Conservation (phyloP, 2,329 filamentous ascomycete genomes). For the Ceratocystiopsis minuta region DNA sequence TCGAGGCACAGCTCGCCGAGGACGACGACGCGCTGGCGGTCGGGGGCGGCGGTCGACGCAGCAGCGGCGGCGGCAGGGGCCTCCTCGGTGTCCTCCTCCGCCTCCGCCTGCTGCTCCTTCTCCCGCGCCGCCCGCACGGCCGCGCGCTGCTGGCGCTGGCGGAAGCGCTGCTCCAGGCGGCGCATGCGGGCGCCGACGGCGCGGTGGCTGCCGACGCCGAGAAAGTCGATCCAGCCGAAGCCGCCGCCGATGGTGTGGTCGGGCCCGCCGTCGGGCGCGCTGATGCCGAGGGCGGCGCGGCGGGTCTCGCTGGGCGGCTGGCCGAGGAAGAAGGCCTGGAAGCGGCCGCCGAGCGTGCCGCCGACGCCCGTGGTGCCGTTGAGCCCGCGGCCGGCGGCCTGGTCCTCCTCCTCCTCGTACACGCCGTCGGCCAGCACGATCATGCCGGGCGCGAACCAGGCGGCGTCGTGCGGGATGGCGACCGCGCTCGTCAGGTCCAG, state of each 20-base stretch:
- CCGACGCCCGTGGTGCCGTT: constrained; percentile 69
- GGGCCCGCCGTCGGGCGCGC: constrained; percentile 32
- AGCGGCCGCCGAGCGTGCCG: constrained; percentile 79
- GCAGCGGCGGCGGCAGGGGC: neutral
- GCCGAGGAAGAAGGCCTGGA: constrained; percentile 77
- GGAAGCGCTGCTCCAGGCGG: constrained; percentile 51
- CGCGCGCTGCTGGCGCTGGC: constrained; percentile 23
- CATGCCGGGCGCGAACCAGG: constrained; percentile 93
- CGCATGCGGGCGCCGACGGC: constrained; percentile 72
- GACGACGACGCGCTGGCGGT: constrained; percentile 46
- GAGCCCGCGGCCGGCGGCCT: constrained; percentile 47
- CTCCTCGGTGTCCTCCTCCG: neutral
- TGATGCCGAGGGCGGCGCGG: constrained; percentile 57
- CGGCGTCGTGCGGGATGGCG: constrained; percentile 66
- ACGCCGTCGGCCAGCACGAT: constrained; percentile 85
- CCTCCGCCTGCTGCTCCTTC: neutral
- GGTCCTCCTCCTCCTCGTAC: constrained; percentile 83
- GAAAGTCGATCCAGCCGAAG: constrained; percentile 94
- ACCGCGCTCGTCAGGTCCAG: constrained; percentile 68
- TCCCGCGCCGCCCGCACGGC: constrained; percentile 6
- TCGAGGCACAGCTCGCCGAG: constrained; percentile 79
- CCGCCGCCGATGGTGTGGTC: constrained; percentile 54
- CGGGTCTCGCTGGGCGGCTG: constrained; percentile 83
- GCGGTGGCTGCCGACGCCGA: constrained; percentile 78
- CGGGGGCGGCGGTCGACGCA: constrained; percentile 10